Evolutionary conservation across 2,329 filamentous ascomycete species (phyloP).

Genomic region (Fusarium vanettenii): DNA sequence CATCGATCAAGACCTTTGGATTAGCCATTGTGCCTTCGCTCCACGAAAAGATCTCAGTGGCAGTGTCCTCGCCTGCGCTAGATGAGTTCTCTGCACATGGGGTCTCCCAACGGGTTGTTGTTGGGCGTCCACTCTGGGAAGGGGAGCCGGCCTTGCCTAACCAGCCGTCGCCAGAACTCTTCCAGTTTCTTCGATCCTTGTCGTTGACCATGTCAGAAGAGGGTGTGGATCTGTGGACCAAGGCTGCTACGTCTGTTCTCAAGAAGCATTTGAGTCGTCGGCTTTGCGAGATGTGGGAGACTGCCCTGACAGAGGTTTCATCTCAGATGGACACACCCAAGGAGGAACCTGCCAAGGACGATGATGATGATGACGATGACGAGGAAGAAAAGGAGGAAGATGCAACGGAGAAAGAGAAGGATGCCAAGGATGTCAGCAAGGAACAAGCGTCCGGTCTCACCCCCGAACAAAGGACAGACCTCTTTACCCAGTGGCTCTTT

Average conservation of each 20-base stretch:
- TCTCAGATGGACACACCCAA: slow-evolving; percentile 22
- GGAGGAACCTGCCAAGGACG: slow-evolving; percentile 4
- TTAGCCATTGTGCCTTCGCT: slow-evolving; percentile 71
- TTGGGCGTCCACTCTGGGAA: slow-evolving; percentile 82
- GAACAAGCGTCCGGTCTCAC: slow-evolving; percentile 4
- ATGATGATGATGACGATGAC: slow-evolving; percentile 21
- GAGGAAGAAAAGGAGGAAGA: slow-evolving; percentile 17
- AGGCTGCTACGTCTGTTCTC: slow-evolving; percentile 70
- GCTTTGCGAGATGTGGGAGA: slow-evolving; percentile 62
- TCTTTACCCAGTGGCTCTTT: slow-evolving; percentile 71
- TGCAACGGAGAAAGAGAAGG: slow-evolving; percentile 9
- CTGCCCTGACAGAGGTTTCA: slow-evolving; percentile 51
- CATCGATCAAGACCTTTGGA: slow-evolving; percentile 66
- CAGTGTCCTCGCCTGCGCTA: slow-evolving; percentile 63
- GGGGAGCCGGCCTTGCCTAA: slow-evolving; percentile 78
- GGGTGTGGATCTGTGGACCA: slow-evolving; percentile 86
- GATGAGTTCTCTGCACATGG: slow-evolving; percentile 57
- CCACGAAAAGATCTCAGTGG: slow-evolving; percentile 69
- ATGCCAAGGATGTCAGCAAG: slow-evolving; percentile 1
- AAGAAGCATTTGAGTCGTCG: slow-evolving; percentile 67
- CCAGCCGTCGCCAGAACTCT: slow-evolving; percentile 80
- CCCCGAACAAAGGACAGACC: slow-evolving; percentile 53
- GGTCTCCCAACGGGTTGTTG: slow-evolving; percentile 60
- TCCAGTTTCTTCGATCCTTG: slow-evolving; percentile 76
- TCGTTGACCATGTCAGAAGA: slow-evolving; percentile 74